Base-by-base conservation (phyloP, 2,329 filamentous ascomycete genomes). In the Colletotrichum sp. region DNA sequence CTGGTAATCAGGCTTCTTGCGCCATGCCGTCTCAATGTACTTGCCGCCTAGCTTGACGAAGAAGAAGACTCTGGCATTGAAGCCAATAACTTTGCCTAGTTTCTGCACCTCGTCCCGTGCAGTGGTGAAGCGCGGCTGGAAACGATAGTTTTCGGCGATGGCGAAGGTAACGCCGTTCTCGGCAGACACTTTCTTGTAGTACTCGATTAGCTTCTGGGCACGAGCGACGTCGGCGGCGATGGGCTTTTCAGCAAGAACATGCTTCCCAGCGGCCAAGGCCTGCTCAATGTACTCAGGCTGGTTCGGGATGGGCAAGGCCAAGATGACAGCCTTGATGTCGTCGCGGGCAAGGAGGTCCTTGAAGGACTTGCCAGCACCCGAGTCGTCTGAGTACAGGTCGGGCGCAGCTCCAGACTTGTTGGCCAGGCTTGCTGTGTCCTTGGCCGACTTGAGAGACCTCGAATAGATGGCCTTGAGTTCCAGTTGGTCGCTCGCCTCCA, bases 61-160 rank as follows among this genome's bases (percentile, higher is more conserved):
- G 3, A 80, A 81, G 75, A 87, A 85, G 71, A 88, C 81, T 43
- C 86, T 84, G 6, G 88, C 82, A 18, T 86, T 84, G 69, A 85
- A 86, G 70, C 78, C 24, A 78, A 70, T 76, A 38, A 77, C 81
- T 75, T 87, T 87, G 13, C 91, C 91, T 2, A 93, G 84, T 63
- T 86, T 83, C 75, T 87, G 81, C 10, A 91, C 83, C 36, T 76
- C 74, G 21, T 76, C 66, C 16, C 66, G 64, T 0, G 87, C 93
- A 78, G 89, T 89, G 14, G 83, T 73, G 80, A 91, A 92, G 13
- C 86, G 86, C 34, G 89, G 86, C 71, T 90, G 82, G 84, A 92
- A 95, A 66, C 94, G 89, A 81, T 91, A 94, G 83, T 96, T 95
- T 83, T 96, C 94, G 0, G 93, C 94, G 5, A 96, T 88, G 16